Percentiles rank a stretch among this genome's conserved stretches.
phyloP scores from a whole-genome alignment of 805 yeast species.

The Sugiyamaella marilandica region DNA sequence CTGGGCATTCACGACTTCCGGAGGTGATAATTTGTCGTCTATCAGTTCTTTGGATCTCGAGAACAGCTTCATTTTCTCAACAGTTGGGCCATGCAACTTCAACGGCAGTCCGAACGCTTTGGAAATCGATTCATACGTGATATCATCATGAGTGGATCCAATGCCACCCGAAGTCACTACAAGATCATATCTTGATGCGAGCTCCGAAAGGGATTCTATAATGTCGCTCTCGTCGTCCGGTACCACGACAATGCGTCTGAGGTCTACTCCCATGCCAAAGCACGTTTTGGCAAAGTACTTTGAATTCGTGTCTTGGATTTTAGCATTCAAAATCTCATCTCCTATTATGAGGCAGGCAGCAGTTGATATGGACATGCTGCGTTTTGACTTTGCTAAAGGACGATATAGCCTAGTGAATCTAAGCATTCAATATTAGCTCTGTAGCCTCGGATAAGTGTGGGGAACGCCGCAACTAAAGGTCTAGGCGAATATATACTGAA shows the following conservation, averaged over 20 bases:
- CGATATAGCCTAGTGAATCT: too few relatives aligned
- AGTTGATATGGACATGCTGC: conserved; percentile 14
- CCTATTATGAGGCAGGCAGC: conserved; percentile 55
- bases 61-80: conserved; percentile 51
- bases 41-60: conserved; percentile 31
- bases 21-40: conserved; percentile 24
- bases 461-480: too few relatives aligned
- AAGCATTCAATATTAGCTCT: too few relatives aligned
- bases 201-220: conserved; percentile 42
- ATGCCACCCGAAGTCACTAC: conserved; percentile 70
- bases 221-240: conserved; percentile 75
- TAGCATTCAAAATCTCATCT: conserved; percentile 84
- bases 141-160: conserved; percentile 90
- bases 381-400: background rate
- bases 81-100: conserved; percentile 52
- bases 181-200: conserved; percentile 56
- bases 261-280: conserved; percentile 60
- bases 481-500: too few relatives aligned
- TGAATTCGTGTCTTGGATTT: conserved; percentile 76
- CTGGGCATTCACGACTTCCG: conserved; percentile 54
- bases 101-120: conserved; percentile 52
- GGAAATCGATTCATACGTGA: conserved; percentile 74
- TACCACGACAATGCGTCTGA: conserved; percentile 62
- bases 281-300: conserved; percentile 65
- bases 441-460: too few relatives aligned